Conservation (phyloP, 805 yeast species). For the Sugiyamaella qingdaonensis region DNA sequence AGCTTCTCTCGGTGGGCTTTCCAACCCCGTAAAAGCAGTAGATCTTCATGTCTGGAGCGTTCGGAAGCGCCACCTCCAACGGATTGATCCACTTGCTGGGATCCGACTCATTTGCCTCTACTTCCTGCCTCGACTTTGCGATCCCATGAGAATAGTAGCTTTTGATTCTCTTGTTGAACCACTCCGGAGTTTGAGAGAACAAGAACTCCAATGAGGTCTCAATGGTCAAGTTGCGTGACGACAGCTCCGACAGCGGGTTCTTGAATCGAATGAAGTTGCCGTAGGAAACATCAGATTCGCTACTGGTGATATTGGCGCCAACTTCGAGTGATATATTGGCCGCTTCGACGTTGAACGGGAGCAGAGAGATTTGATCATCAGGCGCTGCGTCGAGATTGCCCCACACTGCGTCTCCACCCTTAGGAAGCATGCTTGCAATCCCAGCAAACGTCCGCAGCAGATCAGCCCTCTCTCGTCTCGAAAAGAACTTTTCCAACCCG, state of each 20-base stretch:
- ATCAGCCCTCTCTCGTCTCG: conserved; percentile 82
- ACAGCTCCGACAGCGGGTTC: conserved; percentile 41
- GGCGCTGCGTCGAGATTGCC: conserved; percentile 68
- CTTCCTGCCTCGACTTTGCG: conserved; percentile 56
- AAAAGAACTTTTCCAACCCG: conserved; percentile 90
- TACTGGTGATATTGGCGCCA: background rate
- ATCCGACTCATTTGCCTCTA: conserved; percentile 59
- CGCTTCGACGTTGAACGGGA: conserved; percentile 22
- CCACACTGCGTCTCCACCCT: conserved; percentile 91
- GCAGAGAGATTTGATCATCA: conserved; percentile 48
- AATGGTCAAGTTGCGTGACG: conserved; percentile 56
- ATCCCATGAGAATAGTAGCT: conserved; percentile 78
- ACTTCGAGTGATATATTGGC: background rate
- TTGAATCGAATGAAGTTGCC: conserved; percentile 73
- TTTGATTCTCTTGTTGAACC: conserved; percentile 63
- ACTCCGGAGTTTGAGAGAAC: conserved; percentile 61
- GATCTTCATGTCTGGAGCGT: conserved; percentile 88
- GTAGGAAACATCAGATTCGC: conserved; percentile 39
- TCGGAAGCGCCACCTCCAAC: conserved; percentile 82
- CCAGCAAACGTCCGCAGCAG: conserved; percentile 90
- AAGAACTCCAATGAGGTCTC: conserved; percentile 63
- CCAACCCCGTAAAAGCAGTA: conserved; percentile 96
- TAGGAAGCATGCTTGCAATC: conserved; percentile 90
- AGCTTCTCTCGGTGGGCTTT: conserved; percentile 92
- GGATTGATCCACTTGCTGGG: conserved; percentile 93